Percentiles rank a stretch among this genome's conserved stretches.
Conservation (phyloP, 2,329 filamentous ascomycete species). For the Fusarium guadeloupense region DNA sequence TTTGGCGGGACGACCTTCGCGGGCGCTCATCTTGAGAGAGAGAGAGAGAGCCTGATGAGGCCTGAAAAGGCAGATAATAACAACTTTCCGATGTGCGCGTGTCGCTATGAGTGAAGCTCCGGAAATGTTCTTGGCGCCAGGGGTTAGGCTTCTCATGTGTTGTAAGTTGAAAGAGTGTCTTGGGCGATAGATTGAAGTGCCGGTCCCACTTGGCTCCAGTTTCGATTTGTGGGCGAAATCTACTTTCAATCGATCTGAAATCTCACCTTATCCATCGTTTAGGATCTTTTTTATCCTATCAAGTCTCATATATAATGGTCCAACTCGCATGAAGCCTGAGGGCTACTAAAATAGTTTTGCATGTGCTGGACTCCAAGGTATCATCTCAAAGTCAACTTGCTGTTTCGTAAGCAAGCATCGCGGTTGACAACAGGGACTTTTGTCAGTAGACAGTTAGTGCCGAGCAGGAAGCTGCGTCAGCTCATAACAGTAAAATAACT, state of each 20-base stretch:
- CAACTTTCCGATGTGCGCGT: background rate
- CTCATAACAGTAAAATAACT: background rate
- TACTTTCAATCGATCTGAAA: background rate
- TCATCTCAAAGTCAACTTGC: too few species aligned
- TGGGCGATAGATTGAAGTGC: slow-evolving; percentile 12
- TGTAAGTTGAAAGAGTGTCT: background rate
- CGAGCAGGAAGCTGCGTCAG: background rate
- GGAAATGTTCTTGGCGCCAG: background rate
- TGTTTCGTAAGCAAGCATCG: too few species aligned
- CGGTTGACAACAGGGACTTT: slow-evolving; percentile 16
- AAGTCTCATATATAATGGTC: background rate
- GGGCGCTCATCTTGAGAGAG: slow-evolving; percentile 35
- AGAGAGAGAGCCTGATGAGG: background rate
- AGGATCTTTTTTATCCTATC: background rate
- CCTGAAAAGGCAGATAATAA: background rate
- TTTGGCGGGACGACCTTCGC: slow-evolving; percentile 40
- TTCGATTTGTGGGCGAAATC: slow-evolving; percentile 24
- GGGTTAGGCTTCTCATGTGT: background rate
- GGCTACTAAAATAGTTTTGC: background rate
- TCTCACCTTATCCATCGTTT: background rate
- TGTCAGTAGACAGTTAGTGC: background rate
- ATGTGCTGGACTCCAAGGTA: too few species aligned
- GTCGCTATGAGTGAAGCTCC: background rate
- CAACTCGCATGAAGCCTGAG: background rate
- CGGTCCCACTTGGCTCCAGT: slow-evolving; percentile 23